These are phyloP conservation scores for Fusarium hostae DNA, from an alignment of 2,329 filamentous ascomycete genomes.

Conservation along the genomic window DNA sequence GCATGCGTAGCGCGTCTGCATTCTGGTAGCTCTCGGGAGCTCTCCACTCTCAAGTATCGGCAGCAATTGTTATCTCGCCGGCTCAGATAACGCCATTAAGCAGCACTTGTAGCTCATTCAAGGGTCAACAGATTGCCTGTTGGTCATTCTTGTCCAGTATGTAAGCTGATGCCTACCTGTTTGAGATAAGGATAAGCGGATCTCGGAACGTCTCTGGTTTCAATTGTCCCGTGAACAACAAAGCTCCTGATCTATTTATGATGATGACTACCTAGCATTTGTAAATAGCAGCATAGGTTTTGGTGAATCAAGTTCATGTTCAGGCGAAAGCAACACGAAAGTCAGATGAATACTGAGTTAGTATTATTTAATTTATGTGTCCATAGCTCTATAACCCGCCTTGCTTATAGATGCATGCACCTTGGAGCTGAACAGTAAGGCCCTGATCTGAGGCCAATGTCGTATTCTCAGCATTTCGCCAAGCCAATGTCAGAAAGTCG, in stretches of 20 bases:
- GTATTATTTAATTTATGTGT: background rate
- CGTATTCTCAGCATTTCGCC: background rate
- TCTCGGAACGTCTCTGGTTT: constrained; percentile 22
- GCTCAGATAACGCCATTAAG: constrained; percentile 45
- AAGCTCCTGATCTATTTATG: background rate
- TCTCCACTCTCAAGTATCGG: constrained; percentile 24
- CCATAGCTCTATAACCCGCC: background rate
- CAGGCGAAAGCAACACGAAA: background rate
- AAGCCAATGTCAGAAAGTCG: background rate
- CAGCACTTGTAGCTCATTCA: constrained; percentile 39
- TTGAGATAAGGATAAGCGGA: constrained; percentile 13
- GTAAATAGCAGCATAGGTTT: background rate
- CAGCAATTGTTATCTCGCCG: constrained; percentile 35
- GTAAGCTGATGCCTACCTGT: constrained; percentile 11
- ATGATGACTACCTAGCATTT: background rate
- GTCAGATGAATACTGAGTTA: background rate
- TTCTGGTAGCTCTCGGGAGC: constrained; percentile 24
- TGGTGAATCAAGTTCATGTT: background rate
- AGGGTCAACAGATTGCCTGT: constrained; percentile 16
- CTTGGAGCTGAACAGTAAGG: background rate
- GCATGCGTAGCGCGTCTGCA: constrained; percentile 13
- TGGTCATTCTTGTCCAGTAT: constrained; percentile 9
- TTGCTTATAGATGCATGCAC: background rate
- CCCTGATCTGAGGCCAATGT: background rate
- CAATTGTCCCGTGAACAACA: constrained; percentile 1